These are phyloP conservation scores for Dittrichia graveolens DNA, from an alignment of 129 eudicot genomes.

Conservation along the genomic window DNA sequence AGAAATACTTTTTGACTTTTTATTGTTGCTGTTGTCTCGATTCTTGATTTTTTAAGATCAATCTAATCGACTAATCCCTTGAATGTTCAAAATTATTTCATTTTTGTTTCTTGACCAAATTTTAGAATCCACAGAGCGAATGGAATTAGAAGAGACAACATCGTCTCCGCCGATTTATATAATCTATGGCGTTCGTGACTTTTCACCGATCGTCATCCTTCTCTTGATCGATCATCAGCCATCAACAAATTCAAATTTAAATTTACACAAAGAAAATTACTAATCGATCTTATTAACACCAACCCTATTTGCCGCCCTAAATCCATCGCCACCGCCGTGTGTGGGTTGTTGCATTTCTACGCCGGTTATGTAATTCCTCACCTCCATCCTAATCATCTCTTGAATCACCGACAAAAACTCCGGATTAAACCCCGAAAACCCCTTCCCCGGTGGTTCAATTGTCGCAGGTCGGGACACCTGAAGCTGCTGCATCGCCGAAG, in stretches of 20 bases:
- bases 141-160: conserved; percentile 17
- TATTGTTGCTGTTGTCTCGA: no score
- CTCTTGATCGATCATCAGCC: conserved; percentile 28
- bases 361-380: conserved; percentile 71
- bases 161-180: conserved; percentile 21
- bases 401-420: conserved; percentile 86
- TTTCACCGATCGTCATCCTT: conserved; percentile 10
- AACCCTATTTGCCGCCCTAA: conserved; percentile 45
- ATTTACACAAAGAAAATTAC: not conserved
- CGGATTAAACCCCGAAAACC: conserved; percentile 42
- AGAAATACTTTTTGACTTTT: no score
- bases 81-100: conserved; percentile 29
- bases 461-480: conserved; percentile 15
- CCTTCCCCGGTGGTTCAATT: conserved; percentile 29
- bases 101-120: conserved; percentile 6
- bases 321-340: conserved; percentile 38
- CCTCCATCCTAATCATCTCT: conserved; percentile 85
- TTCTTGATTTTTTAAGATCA: no score
- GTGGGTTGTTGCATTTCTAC: conserved; percentile 34
- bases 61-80: not conserved
- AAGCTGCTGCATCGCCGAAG: conserved; percentile 30
- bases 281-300: conserved; percentile 54
- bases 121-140: not conserved
- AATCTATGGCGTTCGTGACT: not conserved
- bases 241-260: conserved; percentile 23